These are phyloP conservation scores for sorghum (Sorghum bicolor) DNA, from an alignment of 176 grass and related monocot species.

Conservation along the genomic window Sorghum_bicolor_NCBIv3 NC_012879.2:3257001-3257500, in stretches of 20 bases:
- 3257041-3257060: conserved; percentile 69
- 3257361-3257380: conserved; percentile 58
- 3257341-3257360: conserved; percentile 65
- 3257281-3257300: conserved; percentile 57
- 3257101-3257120: conserved; percentile 41
- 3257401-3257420: neutral
- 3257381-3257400: neutral
- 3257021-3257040: conserved; percentile 7
- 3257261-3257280: conserved; percentile 7
- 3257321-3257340: conserved; percentile 60
- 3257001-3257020: neutral
- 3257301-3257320: conserved; percentile 78
- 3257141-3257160: conserved; percentile 51
- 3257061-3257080: conserved; percentile 64
- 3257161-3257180: conserved; percentile 71
- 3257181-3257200: conserved; percentile 49
- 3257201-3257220: neutral
- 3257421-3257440: neutral
- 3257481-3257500: conserved; percentile 76
- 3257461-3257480: conserved; percentile 14
- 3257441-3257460: neutral
- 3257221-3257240: neutral
- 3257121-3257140: conserved; percentile 41
- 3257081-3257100: conserved; percentile 55
- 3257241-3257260: neutral